These are phyloP conservation scores for Globisporangium radiosum DNA, from an alignment of 352 stramenopile genomes.

Conservation along the genomic window DNA sequence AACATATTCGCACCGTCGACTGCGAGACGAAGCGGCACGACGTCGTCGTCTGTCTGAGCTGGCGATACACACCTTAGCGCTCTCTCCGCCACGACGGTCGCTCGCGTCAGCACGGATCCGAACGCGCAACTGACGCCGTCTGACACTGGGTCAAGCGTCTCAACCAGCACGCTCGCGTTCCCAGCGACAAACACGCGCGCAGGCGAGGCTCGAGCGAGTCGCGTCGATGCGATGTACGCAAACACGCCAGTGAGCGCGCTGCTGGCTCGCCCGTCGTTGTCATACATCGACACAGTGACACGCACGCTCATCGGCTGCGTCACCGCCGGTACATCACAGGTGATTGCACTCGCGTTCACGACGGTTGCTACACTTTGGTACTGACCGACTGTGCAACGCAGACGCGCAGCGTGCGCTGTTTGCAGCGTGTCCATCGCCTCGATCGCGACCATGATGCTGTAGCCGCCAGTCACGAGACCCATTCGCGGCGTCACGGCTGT, in stretches of 20 bases:
- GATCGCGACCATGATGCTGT: conserved; percentile 1
- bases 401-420: neutral
- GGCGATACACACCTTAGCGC: conserved; percentile 28
- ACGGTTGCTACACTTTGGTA: conserved; percentile 1
- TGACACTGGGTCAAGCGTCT: conserved; percentile 11
- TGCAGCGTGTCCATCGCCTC: conserved; percentile 1
- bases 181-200: conserved; percentile 1
- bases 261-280: neutral
- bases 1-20: conserved; percentile 6
- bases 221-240: conserved; percentile 12
- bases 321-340: conserved; percentile 19
- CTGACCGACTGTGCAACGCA: conserved; percentile 29
- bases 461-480: conserved; percentile 9
- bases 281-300: conserved; percentile 14
- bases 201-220: conserved; percentile 2
- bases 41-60: conserved; percentile 6
- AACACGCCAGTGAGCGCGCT: conserved; percentile 1
- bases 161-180: conserved; percentile 14
- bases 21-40: conserved; percentile 22
- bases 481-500: conserved; percentile 7
- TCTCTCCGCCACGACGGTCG: conserved; percentile 11
- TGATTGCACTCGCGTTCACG: conserved; percentile 14
- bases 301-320: conserved; percentile 17
- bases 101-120: conserved; percentile 17
- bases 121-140: conserved; percentile 31